These are phyloP conservation scores for Talaromyces sp. DNA, from an alignment of 2,329 filamentous ascomycete genomes.

Conservation along the genomic window DNA sequence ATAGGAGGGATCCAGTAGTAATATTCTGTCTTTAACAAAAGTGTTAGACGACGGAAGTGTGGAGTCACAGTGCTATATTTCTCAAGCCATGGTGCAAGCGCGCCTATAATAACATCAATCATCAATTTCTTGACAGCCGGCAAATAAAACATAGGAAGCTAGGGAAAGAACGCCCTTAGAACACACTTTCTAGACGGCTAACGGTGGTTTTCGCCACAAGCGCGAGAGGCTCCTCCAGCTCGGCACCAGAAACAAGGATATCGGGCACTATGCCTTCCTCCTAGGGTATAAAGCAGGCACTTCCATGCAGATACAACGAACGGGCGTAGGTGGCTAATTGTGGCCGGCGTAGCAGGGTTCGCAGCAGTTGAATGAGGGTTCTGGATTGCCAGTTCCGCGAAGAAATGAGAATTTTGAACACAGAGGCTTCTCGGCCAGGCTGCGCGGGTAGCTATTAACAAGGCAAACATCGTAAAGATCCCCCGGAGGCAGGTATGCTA, in stretches of 20 bases:
- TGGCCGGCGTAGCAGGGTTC: not conserved
- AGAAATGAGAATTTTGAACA: not conserved
- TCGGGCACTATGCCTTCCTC: not conserved
- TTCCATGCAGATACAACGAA: not conserved
- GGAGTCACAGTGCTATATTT: too few relatives aligned
- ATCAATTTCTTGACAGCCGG: not conserved
- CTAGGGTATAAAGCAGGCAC: not conserved
- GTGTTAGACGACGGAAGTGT: too few relatives aligned
- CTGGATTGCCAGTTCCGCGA: not conserved
- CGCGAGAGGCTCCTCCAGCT: not conserved
- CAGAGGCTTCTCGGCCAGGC: not conserved
- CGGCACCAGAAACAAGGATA: not conserved
- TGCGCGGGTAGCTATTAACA: not conserved
- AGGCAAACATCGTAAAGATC: not conserved
- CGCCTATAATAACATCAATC: too few relatives aligned
- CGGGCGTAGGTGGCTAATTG: not conserved
- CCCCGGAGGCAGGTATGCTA: not conserved
- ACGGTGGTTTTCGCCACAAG: not conserved
- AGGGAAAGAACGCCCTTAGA: not conserved
- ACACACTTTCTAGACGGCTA: not conserved
- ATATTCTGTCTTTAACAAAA: too few relatives aligned
- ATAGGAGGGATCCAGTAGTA: too few relatives aligned
- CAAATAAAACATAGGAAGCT: not conserved
- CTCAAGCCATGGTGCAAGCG: too few relatives aligned
- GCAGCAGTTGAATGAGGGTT: not conserved